Conservation (phyloP, 2,329 filamentous ascomycete genomes). For the Fusarium sulawesiense region DNA sequence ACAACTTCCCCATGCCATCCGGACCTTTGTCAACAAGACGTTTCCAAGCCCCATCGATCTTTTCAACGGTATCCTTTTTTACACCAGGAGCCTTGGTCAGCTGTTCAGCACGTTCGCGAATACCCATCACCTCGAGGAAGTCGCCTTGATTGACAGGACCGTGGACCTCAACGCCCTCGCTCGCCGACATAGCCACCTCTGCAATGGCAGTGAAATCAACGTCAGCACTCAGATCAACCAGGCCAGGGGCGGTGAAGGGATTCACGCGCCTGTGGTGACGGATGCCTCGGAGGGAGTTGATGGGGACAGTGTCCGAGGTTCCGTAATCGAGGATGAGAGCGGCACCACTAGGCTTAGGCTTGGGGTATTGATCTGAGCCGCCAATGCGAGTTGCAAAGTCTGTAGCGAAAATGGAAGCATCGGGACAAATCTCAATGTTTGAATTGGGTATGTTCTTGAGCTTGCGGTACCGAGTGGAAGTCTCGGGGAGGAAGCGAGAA, state of each 20-base stretch:
- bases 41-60: constrained; percentile 80
- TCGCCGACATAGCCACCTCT: constrained; percentile 80
- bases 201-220: constrained; percentile 92
- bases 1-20: constrained; percentile 92
- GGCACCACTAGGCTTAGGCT: constrained; percentile 77
- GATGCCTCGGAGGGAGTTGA: constrained; percentile 93
- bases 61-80: constrained; percentile 62
- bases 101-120: constrained; percentile 78
- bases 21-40: constrained; percentile 85
- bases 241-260: constrained; percentile 82
- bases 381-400: constrained; percentile 90
- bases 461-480: constrained; percentile 80
- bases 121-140: constrained; percentile 85
- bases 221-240: constrained; percentile 89
- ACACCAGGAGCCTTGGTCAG: constrained; percentile 63
- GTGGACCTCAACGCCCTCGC: constrained; percentile 87
- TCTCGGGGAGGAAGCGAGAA: constrained; percentile 84
- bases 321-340: constrained; percentile 98
- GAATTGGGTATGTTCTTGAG: constrained; percentile 76
- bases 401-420: constrained; percentile 80
- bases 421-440: constrained; percentile 89
- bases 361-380: constrained; percentile 67
- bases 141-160: constrained; percentile 87
- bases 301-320: constrained; percentile 78
- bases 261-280: constrained; percentile 79